Conservation (phyloP, 2,329 filamentous ascomycete genomes). For the Sporothrix inflata region DNA sequence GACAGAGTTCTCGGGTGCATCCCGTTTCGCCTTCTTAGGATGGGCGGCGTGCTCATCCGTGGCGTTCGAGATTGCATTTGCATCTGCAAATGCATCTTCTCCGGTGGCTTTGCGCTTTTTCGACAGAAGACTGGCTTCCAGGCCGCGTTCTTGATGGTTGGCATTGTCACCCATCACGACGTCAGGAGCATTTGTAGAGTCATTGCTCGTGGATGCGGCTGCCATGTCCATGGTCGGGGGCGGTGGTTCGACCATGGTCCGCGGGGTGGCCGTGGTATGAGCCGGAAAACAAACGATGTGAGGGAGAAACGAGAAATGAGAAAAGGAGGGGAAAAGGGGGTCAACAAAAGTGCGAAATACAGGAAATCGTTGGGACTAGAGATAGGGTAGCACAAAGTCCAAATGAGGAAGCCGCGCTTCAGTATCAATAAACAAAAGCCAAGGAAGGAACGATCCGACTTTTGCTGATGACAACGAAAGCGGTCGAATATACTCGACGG, state of each 20-base stretch:
- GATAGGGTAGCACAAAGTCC: background rate
- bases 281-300: background rate
- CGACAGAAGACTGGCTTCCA: background rate
- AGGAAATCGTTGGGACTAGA: background rate
- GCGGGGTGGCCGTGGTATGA: background rate
- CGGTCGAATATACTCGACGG: background rate
- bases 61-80: background rate
- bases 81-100: background rate
- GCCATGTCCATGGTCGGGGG: background rate
- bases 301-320: background rate
- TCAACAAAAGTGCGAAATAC: background rate
- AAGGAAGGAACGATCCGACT: background rate
- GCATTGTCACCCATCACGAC: background rate
- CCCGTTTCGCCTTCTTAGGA: constrained; percentile 40
- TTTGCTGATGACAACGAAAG: background rate
- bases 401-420: background rate
- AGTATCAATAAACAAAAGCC: background rate
- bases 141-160: background rate
- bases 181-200: background rate
- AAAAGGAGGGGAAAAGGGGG: background rate
- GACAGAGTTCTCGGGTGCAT: background rate
- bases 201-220: background rate
- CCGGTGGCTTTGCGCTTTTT: constrained; percentile 5
- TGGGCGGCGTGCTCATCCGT: background rate
- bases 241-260: background rate